Percentiles rank a stretch among this genome's conserved stretches.
Evolutionary conservation across 2,329 filamentous ascomycete genomes (phyloP).

Genomic region (Colletotrichum brevisporum): DNA sequence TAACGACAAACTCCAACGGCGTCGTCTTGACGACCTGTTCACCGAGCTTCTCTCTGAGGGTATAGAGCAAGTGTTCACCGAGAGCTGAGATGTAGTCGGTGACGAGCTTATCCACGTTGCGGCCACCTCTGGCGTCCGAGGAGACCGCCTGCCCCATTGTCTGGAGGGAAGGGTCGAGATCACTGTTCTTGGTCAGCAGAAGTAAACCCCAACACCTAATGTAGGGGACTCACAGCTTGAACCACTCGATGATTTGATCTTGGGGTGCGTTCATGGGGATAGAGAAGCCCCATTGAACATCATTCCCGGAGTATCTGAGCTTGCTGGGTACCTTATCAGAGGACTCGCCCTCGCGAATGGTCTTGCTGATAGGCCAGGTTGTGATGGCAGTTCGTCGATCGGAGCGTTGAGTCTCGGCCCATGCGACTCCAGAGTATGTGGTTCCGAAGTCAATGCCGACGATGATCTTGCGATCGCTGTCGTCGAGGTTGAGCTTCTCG

Average conservation of each 20-base stretch:
- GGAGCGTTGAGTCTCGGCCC: slow-evolving; percentile 60
- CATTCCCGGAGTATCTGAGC: slow-evolving; percentile 57
- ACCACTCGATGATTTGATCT: slow-evolving; percentile 59
- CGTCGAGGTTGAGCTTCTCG: slow-evolving; percentile 50
- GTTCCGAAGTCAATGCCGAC: slow-evolving; percentile 71
- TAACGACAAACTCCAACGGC: slow-evolving; percentile 67
- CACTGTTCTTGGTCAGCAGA: slow-evolving; percentile 42
- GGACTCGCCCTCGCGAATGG: slow-evolving; percentile 51
- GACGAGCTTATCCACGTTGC: slow-evolving; percentile 56
- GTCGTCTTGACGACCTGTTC: slow-evolving; percentile 57
- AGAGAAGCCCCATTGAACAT: slow-evolving; percentile 65
- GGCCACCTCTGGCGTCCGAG: slow-evolving; percentile 48
- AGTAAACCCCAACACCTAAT: neutral
- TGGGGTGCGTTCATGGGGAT: slow-evolving; percentile 58
- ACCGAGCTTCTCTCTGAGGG: slow-evolving; percentile 59
- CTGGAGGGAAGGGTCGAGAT: slow-evolving; percentile 54
- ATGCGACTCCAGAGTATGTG: slow-evolving; percentile 69
- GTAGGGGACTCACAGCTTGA: slow-evolving; percentile 61
- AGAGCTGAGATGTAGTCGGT: slow-evolving; percentile 65
- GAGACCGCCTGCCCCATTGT: slow-evolving; percentile 49
- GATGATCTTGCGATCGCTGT: slow-evolving; percentile 59
- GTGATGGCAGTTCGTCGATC: slow-evolving; percentile 59
- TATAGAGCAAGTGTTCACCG: slow-evolving; percentile 62
- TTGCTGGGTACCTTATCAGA: slow-evolving; percentile 66
- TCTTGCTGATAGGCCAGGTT: slow-evolving; percentile 59